Evolutionary conservation across 257 asterid genomes (phyloP).

Genomic region (Solanum corneliomulleri): DNA sequence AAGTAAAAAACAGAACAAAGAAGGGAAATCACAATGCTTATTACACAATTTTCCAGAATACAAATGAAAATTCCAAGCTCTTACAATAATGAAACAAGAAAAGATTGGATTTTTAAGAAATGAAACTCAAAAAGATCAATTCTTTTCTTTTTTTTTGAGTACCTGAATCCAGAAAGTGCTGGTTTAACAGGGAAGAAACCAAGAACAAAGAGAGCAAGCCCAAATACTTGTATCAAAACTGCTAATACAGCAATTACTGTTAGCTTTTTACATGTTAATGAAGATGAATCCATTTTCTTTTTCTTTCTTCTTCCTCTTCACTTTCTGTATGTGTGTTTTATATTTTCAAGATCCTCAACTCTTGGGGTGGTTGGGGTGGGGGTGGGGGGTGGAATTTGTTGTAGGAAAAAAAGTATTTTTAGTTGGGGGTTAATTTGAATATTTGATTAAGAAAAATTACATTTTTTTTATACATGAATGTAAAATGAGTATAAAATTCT

Average conservation of each 20-base stretch:
- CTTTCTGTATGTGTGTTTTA: neutral
- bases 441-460: too few species aligned
- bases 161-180: conserved; percentile 73
- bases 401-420: neutral
- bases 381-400: neutral
- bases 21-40: neutral
- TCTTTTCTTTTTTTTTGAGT: neutral
- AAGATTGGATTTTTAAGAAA: neutral
- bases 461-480: too few species aligned
- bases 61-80: neutral
- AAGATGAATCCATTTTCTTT: neutral
- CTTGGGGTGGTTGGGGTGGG: neutral
- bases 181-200: conserved; percentile 87
- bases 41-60: neutral
- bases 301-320: neutral
- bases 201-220: conserved; percentile 52
- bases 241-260: conserved; percentile 39
- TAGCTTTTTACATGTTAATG: conserved; percentile 48
- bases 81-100: neutral
- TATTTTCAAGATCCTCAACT: neutral
- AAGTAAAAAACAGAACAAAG: neutral
- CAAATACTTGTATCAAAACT: conserved; percentile 50
- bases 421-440: neutral
- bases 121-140: neutral
- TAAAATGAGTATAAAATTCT: neutral